Evolutionary conservation across 1,139 yeast genomes (phyloP), one percentile per base, ranked within the genome.

Genomic region (Yamadazyma sp.): DNA sequence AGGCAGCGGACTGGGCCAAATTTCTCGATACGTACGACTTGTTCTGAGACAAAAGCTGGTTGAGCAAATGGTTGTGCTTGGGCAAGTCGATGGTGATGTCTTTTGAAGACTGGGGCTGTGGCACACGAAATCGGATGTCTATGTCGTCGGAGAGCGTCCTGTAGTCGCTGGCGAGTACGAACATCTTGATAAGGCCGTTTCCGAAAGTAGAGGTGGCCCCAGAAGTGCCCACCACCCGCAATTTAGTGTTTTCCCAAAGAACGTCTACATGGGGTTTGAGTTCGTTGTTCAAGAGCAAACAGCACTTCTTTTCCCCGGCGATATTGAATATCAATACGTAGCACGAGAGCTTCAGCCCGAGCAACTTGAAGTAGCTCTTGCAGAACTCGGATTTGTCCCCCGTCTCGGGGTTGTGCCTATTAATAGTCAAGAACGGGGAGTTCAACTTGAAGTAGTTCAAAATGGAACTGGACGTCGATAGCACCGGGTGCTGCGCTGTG

Each of bases 171-270:
- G 50, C 43, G 54, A 69, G 51, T 6, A 65, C 56, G 38, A 47
- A 59, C 25, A 64, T 38, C 36, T 59, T 56, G 29, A 67, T 52
- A 10, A 60, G 48, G 1, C 69, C 65, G 38, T 59, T 63, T 7
- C 72, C 73, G 44, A 68, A 66, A 1, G 73, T 64, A 8, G 74
- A 65, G 1, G 70, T 53, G 3, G 68, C 62, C 0, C 72, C 73
- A 3, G 71, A 58, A 1, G 65, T 58, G 0, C 75, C 75, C 28
- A 49, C 42, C 3, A 66, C 51, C 22, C 75, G 53, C 20, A 69
- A 50, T 39, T 64, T 64, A 18, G 69, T 58, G 24, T 49, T 51
- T 27, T 54, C 51, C 48, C 56, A 59, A 20, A 49, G 41, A 24
- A 64, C 55, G 44, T 69, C 75, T 7, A 63, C 67, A 10, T 62